Conservation (phyloP, 2,329 filamentous ascomycete species). For the Lasiodiplodia citricola region DNA sequence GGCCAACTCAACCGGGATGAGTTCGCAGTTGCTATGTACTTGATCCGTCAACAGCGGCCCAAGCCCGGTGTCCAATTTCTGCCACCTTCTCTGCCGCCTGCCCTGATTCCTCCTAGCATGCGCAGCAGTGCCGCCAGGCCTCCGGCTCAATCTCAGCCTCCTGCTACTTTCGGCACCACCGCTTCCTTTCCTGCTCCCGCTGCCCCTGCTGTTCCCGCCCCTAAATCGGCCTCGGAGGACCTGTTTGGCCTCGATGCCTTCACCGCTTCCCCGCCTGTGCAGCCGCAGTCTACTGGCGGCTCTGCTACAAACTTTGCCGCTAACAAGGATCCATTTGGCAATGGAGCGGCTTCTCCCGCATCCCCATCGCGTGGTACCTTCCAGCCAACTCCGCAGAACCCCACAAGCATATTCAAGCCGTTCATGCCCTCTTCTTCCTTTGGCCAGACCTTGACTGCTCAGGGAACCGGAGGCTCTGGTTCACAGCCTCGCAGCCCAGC, state of each 20-base stretch:
- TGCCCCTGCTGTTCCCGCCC: constrained; percentile 45
- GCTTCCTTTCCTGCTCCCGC: constrained; percentile 58
- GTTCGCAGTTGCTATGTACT: constrained; percentile 96
- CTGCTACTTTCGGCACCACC: constrained; percentile 40
- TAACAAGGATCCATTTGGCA: constrained; percentile 68
- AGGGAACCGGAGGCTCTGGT: constrained; percentile 70
- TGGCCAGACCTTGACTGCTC: constrained; percentile 78
- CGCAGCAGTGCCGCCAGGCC: constrained; percentile 64
- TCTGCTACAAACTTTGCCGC: constrained; percentile 56
- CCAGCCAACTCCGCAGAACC: constrained; percentile 51
- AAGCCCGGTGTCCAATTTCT: constrained; percentile 71
- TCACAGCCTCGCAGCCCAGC: constrained; percentile 42
- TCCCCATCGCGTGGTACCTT: constrained; percentile 53
- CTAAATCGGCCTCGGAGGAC: constrained; percentile 88
- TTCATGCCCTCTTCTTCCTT: constrained; percentile 94
- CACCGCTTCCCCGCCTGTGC: constrained; percentile 53
- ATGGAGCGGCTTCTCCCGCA: constrained; percentile 56
- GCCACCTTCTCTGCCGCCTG: constrained; percentile 78
- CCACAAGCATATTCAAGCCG: constrained; percentile 73
- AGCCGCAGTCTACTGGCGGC: constrained; percentile 75
- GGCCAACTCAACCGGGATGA: constrained; percentile 86
- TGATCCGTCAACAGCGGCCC: constrained; percentile 83
- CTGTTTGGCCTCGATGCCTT: constrained; percentile 88
- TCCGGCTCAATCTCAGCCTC: constrained; percentile 44
- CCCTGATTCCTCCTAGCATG: constrained; percentile 85